Evolutionary conservation across 2,329 filamentous ascomycete genomes (phyloP).

Genomic region (Nemania bipapillata): DNA sequence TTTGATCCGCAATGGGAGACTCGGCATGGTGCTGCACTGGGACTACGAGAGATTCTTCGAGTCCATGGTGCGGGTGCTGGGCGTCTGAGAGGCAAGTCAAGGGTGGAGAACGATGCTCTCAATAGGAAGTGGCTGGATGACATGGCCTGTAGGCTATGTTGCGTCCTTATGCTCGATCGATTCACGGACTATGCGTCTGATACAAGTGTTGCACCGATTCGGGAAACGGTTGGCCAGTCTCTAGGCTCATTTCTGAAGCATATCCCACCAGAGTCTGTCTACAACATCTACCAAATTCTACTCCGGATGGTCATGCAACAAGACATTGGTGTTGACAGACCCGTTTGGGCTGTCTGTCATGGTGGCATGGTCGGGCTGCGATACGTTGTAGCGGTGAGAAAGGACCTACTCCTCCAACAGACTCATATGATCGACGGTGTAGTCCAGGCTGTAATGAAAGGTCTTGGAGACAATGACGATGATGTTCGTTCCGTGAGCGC

Average conservation of each 20-base stretch:
- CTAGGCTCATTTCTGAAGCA: conserved; percentile 89
- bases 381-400: conserved; percentile 94
- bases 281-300: conserved; percentile 84
- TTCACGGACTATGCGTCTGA: conserved; percentile 99
- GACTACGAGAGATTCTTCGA: conserved; percentile 86
- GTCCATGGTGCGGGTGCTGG: conserved; percentile 93
- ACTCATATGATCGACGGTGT: conserved; percentile 90
- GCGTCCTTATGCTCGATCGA: conserved; percentile 94
- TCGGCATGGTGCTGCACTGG: conserved; percentile 95
- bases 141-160: conserved; percentile 91
- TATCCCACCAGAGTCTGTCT: conserved; percentile 80
- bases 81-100: conserved; percentile 74
- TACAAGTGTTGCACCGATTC: conserved; percentile 93
- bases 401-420: conserved; percentile 87
- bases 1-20: conserved; percentile 96
- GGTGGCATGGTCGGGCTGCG: conserved; percentile 97
- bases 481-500: conserved; percentile 97
- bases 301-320: conserved; percentile 92
- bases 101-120: conserved; percentile 77
- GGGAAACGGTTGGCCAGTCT: conserved; percentile 94
- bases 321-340: conserved; percentile 76
- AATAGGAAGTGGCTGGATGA: conserved; percentile 93
- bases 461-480: conserved; percentile 88
- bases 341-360: conserved; percentile 94
- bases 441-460: conserved; percentile 92